phyloP scores from a whole-genome alignment of 345 rosid genomes.

The Citrus glauca region DNA sequence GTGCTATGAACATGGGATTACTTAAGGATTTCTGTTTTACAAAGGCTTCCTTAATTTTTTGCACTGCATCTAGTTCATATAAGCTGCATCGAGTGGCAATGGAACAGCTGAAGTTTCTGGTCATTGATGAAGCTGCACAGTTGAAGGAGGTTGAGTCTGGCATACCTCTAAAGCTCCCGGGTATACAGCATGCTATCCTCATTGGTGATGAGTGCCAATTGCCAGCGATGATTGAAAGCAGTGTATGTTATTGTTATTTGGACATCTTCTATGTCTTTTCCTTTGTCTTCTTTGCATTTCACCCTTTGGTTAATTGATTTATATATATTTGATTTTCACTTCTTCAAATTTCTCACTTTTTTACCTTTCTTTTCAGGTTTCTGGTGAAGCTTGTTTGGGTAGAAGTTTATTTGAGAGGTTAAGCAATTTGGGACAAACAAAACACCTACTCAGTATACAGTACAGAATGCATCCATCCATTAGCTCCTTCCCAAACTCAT shows the following conservation, averaged over 20 bases:
- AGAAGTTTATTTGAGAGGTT: conserved; percentile 74
- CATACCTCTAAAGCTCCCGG: conserved; percentile 45
- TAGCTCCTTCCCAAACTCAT: conserved; percentile 51
- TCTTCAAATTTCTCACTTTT: too few species aligned
- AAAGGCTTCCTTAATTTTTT: conserved; percentile 33
- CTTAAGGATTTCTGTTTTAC: conserved; percentile 33
- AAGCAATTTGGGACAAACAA: conserved; percentile 34
- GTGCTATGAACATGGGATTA: background rate
- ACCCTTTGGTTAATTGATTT: background rate
- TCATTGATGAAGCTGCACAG: conserved; percentile 67
- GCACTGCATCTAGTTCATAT: conserved; percentile 38
- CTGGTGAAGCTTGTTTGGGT: conserved; percentile 35
- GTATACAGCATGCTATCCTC: conserved; percentile 36
- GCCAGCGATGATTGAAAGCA: conserved; percentile 44
- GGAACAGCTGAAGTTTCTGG: conserved; percentile 36
- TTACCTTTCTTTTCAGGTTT: conserved; percentile 26
- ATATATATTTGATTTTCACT: background rate
- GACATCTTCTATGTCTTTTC: background rate
- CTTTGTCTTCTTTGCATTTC: background rate
- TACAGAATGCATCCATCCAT: conserved; percentile 84
- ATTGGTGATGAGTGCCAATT: conserved; percentile 54
- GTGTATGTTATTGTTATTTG: conserved; percentile 24
- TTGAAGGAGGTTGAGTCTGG: conserved; percentile 52
- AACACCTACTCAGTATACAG: conserved; percentile 52
- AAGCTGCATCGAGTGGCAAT: conserved; percentile 22